These are phyloP conservation scores for Boletus reticulatus DNA, from an alignment of 768 basidiomycete genomes.

Conservation along the genomic window DNA sequence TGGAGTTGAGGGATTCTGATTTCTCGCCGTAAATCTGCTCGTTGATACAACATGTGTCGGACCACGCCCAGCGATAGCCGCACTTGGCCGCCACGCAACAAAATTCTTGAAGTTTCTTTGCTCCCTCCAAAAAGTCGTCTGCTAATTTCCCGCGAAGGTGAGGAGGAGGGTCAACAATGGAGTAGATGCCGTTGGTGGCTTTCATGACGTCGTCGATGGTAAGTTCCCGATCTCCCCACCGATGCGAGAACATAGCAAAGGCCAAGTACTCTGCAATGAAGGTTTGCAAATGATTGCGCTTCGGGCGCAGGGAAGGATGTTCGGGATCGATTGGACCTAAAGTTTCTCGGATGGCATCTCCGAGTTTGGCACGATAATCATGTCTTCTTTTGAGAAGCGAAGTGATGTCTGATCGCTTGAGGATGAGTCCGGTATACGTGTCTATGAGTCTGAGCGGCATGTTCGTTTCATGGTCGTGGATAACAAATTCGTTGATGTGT, in stretches of 20 bases:
- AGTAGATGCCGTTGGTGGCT: conserved; percentile 16
- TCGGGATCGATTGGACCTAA: neutral
- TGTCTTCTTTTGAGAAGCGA: conserved; percentile 13
- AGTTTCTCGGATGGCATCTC: conserved; percentile 1
- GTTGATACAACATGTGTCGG: conserved; percentile 30
- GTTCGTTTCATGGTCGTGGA: conserved; percentile 10
- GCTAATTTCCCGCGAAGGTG: neutral
- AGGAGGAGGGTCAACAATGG: neutral
- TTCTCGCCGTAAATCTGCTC: conserved; percentile 22
- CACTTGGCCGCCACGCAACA: conserved; percentile 28
- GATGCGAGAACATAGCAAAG: conserved; percentile 29
- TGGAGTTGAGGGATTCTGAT: conserved; percentile 30
- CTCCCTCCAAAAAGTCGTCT: neutral
- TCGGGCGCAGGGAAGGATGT: neutral
- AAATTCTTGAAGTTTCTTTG: conserved; percentile 26
- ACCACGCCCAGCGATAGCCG: conserved; percentile 32
- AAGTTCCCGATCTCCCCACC: conserved; percentile 21
- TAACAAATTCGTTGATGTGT: conserved; percentile 14
- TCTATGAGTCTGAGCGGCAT: conserved; percentile 27
- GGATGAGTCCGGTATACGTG: conserved; percentile 25
- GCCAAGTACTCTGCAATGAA: conserved; percentile 22
- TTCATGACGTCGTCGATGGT: conserved; percentile 16
- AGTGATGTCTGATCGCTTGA: conserved; percentile 15
- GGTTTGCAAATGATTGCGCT: neutral
- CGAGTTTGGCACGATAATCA: conserved; percentile 11